Evolutionary conservation across 495 filamentous ascomycete genomes (phyloP), one percentile per base, ranked within the genome.

Genomic region (Monascus purpureus): DNA sequence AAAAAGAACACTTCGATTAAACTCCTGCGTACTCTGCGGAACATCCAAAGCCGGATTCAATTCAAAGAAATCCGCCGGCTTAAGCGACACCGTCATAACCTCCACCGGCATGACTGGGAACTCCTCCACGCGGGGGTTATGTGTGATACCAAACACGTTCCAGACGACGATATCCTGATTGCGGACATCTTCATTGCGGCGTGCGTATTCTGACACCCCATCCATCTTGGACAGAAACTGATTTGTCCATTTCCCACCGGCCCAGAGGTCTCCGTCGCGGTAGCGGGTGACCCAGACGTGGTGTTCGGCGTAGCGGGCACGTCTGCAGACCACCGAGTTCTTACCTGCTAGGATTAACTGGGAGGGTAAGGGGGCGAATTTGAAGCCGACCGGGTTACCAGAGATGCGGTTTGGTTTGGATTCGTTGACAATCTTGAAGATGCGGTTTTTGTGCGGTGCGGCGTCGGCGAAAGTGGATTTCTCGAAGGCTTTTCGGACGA

Each of bases 351-450:
- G 65, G 35, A 94, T 72, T 40, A 79, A 74, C 52, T 93, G 87
- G 50, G 80, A 82, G 2, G 73, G 64, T 0, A 67, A 72, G 0
- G 75, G 69, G 28, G 68, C 47, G 37, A 95, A 67, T 48, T 86
- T 93, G 54, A 86, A 95, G 0, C 68, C 82, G 0, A 86, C 74
- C 0, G 82, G 73, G 23, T 75, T 72, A 11, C 69, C 67, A 32
- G 85, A 88, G 47, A 90, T 52, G 0, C 73, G 57, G 46, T 87
- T 88, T 20, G 50, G 53, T n/a, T 70, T 55, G 5, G 50, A 36
- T n/a, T 72, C 58, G 47, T 92, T 88, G 47, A 87, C 68, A 40
- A 95, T 78, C 47, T 85, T 86, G 66, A 93, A 87, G 2, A 59
- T 63, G 7, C 86, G 74, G 45, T 80, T 80, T 6, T 51, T 56